phyloP scores from a whole-genome alignment of 768 basidiomycete species.

The Rubroboletus pulcherrimus region DNA sequence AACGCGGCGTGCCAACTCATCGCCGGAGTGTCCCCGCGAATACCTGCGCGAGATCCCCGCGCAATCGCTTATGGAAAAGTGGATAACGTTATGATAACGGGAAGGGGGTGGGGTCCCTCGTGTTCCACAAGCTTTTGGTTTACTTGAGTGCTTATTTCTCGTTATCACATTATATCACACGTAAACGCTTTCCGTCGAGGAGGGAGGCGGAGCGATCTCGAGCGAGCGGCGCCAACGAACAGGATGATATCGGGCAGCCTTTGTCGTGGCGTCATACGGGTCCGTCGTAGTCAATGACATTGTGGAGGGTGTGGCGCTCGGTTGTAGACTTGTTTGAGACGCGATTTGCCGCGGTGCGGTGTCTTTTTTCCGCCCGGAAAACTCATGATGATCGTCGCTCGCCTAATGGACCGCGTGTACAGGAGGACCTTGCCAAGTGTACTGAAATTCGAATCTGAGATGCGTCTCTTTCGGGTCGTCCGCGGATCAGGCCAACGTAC shows the following conservation, averaged over 20 bases:
- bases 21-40: slow-evolving; percentile 6
- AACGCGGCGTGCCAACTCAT: neutral
- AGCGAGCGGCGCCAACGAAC: neutral
- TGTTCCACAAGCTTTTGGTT: neutral
- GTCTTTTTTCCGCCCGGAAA: neutral
- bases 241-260: neutral
- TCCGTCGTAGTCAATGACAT: neutral
- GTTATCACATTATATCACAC: too few relatives aligned
- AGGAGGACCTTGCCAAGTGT: slow-evolving; percentile 1
- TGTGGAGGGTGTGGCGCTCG: slow-evolving; percentile 4
- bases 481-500: slow-evolving; percentile 24
- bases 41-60: slow-evolving; percentile 16
- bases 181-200: too few relatives aligned
- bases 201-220: slow-evolving; percentile 7
- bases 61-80: slow-evolving; percentile 12
- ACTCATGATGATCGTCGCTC: slow-evolving; percentile 23
- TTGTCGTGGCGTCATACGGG: neutral
- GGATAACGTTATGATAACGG: slow-evolving; percentile 1
- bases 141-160: too few relatives aligned
- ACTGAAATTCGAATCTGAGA: slow-evolving; percentile 18
- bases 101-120: neutral
- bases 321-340: neutral
- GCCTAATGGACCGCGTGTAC: slow-evolving; percentile 13
- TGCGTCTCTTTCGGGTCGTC: slow-evolving; percentile 19
- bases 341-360: slow-evolving; percentile 2